Base-by-base conservation (phyloP, 306 rosid genomes). In the Psophocarpus tetragonolobus region DNA sequence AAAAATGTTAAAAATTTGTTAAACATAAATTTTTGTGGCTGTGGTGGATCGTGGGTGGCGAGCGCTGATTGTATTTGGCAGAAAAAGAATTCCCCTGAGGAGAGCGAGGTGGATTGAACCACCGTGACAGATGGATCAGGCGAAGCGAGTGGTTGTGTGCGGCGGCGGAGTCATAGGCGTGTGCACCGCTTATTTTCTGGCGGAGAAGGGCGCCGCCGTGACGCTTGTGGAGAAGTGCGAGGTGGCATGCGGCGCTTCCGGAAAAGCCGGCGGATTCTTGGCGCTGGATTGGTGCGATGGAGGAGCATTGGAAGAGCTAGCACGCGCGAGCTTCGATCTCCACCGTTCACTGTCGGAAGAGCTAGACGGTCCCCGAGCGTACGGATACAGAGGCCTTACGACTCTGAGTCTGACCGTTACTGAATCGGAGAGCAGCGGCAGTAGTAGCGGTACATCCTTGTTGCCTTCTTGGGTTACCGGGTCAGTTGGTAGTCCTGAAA, bases 261-360 rank as follows among this genome's bases (percentile, higher is more conserved):
- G 97, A 3, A 90, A 92, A 80, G 85, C 98, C 51, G 98, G 97
- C 11, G 98, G 97, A 0, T 95, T 92, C 86, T 97, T 95, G 54
- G 97, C 98, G 8, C 85, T 91, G n/a, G 97, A 91, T 15, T 95
- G 96, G 98, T 95, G 97, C 77, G 97, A 91, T 67, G 87, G 92
- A 14, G 92, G 89, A 1, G 90, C 92, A 6, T 39, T 95, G 42
- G 84, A 85, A n/a, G 39, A 87, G 1, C 92, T 92, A 1, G 92
- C 98, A 18, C 93, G 86, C 1, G 80, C 87, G 15, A 95, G 97
- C 90, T 95, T 92, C 82, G 75, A 86, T 86, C 96, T 95, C 83
- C 98, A 89, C 85, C 93, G 89, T 71, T 85, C 93, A 0, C 92
- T 95, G 45, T 65, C 97, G 5, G 18, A 84, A 8, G 91, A 90